A percentile compares a stretch with the other conserved stretches of the same genome.
Conservation (phyloP, 768 basidiomycete genomes). For the Scleroderma citrinum region DNA sequence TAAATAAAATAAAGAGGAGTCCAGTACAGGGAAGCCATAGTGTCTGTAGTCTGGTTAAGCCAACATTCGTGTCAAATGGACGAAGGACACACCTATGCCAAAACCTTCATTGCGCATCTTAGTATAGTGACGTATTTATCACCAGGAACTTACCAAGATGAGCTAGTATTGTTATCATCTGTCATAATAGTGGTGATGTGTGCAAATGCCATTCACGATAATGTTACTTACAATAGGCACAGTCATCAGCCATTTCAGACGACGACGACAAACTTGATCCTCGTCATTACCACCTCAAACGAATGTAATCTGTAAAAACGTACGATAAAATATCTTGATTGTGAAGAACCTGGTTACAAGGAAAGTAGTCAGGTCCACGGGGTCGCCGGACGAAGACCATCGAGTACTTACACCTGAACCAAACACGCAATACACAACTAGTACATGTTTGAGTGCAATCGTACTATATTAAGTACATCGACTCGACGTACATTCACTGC, state of each 20-base stretch:
- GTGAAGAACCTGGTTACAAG: neutral
- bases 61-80: neutral
- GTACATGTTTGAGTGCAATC: neutral
- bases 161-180: neutral
- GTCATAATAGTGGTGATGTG: neutral
- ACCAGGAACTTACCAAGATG: neutral
- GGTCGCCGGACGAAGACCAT: neutral
- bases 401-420: neutral
- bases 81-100: neutral
- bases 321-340: constrained; percentile 1
- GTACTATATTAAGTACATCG: neutral
- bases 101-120: neutral
- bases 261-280: neutral
- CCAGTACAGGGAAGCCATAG: neutral
- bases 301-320: neutral
- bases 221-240: neutral
- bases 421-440: neutral
- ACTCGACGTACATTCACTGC: neutral
- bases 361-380: neutral
- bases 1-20: neutral
- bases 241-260: neutral
- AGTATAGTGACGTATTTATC: neutral
- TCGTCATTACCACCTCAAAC: neutral
- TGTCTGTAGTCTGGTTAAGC: neutral
- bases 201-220: neutral